Evolutionary conservation across 257 asterid genomes (phyloP).

Genomic region (Mitragyna speciosa): DNA sequence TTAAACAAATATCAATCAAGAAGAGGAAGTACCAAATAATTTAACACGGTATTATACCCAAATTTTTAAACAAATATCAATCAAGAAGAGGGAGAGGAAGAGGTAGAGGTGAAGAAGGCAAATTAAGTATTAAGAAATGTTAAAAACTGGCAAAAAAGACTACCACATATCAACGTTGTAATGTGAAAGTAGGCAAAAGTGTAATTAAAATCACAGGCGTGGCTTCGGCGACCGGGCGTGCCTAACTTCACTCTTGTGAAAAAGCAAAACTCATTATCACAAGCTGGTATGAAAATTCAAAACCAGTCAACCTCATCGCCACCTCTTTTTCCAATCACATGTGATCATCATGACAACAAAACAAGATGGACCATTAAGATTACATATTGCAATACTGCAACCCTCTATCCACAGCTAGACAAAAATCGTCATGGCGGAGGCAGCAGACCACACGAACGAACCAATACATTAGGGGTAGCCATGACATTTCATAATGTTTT

Average conservation of each 20-base stretch:
- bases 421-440: no score
- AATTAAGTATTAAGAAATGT: not conserved
- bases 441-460: no score
- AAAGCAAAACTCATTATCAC: conserved; percentile 14
- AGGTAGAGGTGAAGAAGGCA: not conserved
- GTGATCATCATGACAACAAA: conserved; percentile 15
- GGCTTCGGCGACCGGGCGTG: conserved; percentile 24
- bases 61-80: not conserved
- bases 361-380: conserved; percentile 6
- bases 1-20: not conserved
- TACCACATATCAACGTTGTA: not conserved
- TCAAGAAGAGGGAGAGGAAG: not conserved
- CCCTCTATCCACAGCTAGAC: not conserved
- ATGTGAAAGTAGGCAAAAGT: conserved; percentile 2
- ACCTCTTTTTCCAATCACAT: conserved; percentile 11
- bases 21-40: no score
- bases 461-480: not conserved
- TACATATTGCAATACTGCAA: not conserved
- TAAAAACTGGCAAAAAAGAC: not conserved
- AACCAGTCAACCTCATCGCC: conserved; percentile 4
- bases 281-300: conserved; percentile 1
- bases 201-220: conserved; percentile 16
- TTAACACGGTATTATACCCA: no score
- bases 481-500: not conserved
- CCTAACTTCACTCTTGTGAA: conserved; percentile 10